Evolutionary conservation across 805 yeast species (phyloP), one percentile per base, ranked within the genome.

Genomic region (Zygosaccharomyces siamensis): DNA sequence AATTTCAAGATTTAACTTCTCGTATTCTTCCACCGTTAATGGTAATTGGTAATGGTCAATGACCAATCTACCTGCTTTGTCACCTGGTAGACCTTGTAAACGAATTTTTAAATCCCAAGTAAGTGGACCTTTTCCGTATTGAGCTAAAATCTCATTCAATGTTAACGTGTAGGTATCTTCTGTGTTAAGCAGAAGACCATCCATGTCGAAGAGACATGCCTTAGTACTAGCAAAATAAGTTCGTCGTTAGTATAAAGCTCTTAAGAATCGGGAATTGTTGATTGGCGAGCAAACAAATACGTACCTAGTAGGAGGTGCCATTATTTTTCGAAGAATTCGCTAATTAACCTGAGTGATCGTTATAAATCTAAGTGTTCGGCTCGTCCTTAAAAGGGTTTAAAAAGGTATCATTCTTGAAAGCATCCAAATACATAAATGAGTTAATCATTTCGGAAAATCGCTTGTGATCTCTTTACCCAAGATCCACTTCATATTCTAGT

Each of bases 11-110:
- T 86, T 80, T 52, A 71, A 60, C 28, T 68, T 68, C 48, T 78
- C 74, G 45, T 82, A 75, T 62, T 86, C 86, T 37, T 84, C 86
- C 0, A 84, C 78, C 0, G 89, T 77, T 47, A 76, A 72, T 2
- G 88, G 85, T 41, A 92, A 67, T 6, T 79, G 76, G 58, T 87
- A 84, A 59, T 82, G 79, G 38, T 84, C 80, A 44, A 93, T 74
- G 42, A 90, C 76, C 35, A 76, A 72, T 46, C 75, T 74, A 12
- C 83, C 75, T 5, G 96, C 87, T 33, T 77, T 84, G 1, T 81
- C 77, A 0, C 96, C 97, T 0, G 98, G 97, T 39, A 88, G 74
- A 0, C 99, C 99, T 71, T 93, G 98, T 24, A 93, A 70, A 54
- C 84, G 76, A 52, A 89, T 74, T 68, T 93, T 93, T 43, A 90